These are phyloP conservation scores for Talinum fruticosum DNA, from an alignment of 148 eudicot species.

Conservation along the genomic window DNA sequence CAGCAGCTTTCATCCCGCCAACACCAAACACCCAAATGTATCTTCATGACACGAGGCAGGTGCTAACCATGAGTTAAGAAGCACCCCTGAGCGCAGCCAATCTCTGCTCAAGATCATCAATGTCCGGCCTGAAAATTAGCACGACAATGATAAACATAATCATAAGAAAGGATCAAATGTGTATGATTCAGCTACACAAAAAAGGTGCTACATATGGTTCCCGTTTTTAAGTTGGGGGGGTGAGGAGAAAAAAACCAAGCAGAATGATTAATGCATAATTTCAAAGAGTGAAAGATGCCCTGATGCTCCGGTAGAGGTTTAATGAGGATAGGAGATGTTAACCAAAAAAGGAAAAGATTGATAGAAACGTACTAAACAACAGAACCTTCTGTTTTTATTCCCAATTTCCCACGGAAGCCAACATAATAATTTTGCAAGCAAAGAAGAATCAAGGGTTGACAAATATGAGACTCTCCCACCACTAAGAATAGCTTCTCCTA, in stretches of 20 bases:
- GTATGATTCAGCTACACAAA: neutral
- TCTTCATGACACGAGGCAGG: neutral
- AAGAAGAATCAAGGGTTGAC: no score
- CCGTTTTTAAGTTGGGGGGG: neutral
- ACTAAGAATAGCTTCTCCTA: no score
- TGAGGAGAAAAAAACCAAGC: neutral
- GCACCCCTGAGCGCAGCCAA: constrained; percentile 84
- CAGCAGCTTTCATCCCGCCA: neutral
- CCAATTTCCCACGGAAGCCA: neutral
- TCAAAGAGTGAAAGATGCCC: neutral
- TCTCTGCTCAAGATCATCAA: constrained; percentile 81
- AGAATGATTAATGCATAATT: no score
- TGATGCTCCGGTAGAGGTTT: neutral
- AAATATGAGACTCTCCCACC: no score
- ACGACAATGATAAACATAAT: neutral
- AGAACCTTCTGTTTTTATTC: neutral
- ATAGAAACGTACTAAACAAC: neutral
- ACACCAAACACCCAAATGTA: neutral
- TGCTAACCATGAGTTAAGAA: constrained; percentile 19
- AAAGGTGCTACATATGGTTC: neutral
- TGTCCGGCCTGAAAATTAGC: constrained; percentile 55
- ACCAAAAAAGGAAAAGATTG: no score
- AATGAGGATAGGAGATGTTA: neutral
- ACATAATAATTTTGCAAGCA: no score
- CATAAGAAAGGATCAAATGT: neutral